Evolutionary conservation across 208 protist species (phyloP).

Genomic region (Baffinella frigidus): DNA sequence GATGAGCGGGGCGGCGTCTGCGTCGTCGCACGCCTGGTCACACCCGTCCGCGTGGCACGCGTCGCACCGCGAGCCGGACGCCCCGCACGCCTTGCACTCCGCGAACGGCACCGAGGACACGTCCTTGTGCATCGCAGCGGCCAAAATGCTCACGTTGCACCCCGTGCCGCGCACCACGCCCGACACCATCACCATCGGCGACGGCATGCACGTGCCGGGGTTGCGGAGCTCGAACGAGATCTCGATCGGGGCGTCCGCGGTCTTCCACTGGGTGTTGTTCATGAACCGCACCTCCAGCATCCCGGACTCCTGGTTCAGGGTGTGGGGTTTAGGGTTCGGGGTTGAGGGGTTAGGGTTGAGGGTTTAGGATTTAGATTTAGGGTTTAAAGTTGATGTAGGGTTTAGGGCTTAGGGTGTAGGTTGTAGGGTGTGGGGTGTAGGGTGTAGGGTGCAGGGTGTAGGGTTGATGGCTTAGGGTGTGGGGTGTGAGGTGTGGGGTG

Average conservation of each 20-base stretch:
- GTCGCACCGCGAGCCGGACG: neutral
- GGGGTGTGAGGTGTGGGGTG: no score
- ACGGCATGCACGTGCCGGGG: neutral
- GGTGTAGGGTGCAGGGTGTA: no score
- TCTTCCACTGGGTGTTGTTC: neutral
- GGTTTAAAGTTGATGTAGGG: no score
- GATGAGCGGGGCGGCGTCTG: neutral
- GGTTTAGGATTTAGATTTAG: no score
- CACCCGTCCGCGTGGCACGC: neutral
- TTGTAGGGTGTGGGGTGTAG: no score
- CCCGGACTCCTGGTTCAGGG: no score
- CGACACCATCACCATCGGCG: neutral
- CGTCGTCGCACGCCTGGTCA: neutral
- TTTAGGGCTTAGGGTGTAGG: no score
- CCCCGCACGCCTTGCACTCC: neutral
- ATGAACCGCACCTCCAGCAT: neutral
- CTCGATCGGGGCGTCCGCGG: neutral
- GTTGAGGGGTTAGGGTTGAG: no score
- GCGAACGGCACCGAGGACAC: neutral
- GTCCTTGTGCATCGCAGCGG: neutral
- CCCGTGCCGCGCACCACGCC: neutral
- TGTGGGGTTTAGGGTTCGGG: no score
- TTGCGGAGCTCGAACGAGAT: neutral
- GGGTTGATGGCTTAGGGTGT: no score
- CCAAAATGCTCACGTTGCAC: neutral